Percentiles rank a stretch among this genome's conserved stretches.
phyloP scores from a whole-genome alignment of 306 rosid species.

The Lablab purpureus region DNA sequence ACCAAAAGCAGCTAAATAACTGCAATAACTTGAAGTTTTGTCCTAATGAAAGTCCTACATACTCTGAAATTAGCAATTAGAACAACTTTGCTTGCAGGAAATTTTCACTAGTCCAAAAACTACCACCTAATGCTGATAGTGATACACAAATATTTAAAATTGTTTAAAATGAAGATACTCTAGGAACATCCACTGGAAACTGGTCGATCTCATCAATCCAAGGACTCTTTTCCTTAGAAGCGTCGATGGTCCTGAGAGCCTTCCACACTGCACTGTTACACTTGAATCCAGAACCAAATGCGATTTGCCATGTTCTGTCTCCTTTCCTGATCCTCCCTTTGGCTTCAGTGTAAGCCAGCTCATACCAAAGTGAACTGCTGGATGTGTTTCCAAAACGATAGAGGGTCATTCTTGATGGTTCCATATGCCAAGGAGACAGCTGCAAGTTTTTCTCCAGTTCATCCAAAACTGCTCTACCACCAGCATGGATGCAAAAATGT shows the following conservation, averaged over 20 bases:
- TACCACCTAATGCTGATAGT: conserved; percentile 37
- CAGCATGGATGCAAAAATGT: conserved; percentile 93
- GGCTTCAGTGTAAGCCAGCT: conserved; percentile 87
- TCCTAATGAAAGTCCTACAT: conserved; percentile 35
- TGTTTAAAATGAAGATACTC: conserved; percentile 61
- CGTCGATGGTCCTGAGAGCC: conserved; percentile 76
- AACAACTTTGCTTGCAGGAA: conserved; percentile 31
- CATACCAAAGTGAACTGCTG: conserved; percentile 95
- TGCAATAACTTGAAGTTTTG: not conserved
- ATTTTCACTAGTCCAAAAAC: conserved; percentile 29
- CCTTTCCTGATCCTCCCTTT: conserved; percentile 90
- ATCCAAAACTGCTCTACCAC: conserved; percentile 92
- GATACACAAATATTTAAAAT: conserved; percentile 21
- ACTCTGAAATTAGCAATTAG: conserved; percentile 39
- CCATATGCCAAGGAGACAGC: conserved; percentile 93
- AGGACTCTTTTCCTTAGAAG: conserved; percentile 79
- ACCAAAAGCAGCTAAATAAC: not conserved
- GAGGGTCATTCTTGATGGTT: conserved; percentile 96
- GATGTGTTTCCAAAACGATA: conserved; percentile 92
- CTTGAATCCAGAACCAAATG: conserved; percentile 93
- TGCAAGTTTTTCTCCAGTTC: conserved; percentile 93
- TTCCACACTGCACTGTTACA: conserved; percentile 96
- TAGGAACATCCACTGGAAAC: conserved; percentile 86
- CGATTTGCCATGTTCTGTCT: conserved; percentile 94
- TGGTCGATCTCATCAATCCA: conserved; percentile 81